A percentile compares a stretch with the other conserved stretches of the same genome.
Evolutionary conservation across 139 green algal species (phyloP).

Genomic region (Bryopsis sp.): DNA sequence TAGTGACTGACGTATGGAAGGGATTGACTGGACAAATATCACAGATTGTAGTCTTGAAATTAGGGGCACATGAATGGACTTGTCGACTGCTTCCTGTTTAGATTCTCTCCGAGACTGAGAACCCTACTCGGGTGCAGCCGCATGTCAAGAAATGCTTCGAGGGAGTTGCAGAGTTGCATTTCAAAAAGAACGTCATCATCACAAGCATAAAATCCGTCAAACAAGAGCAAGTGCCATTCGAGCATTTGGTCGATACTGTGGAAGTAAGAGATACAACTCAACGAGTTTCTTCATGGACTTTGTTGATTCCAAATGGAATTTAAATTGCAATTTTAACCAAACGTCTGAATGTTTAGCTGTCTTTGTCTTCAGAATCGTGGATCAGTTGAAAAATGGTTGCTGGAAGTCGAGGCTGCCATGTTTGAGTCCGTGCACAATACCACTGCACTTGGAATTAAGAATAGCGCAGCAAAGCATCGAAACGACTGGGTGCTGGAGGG

Average conservation of each 20-base stretch:
- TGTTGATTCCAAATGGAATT: too few species aligned
- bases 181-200: slow-evolving; percentile 41
- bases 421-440: slow-evolving; percentile 43
- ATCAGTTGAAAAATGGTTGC: slow-evolving; percentile 58
- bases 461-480: slow-evolving; percentile 29
- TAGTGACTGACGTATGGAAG: too few species aligned
- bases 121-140: slow-evolving; percentile 41
- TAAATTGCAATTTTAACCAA: not conserved
- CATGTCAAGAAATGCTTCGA: slow-evolving; percentile 54
- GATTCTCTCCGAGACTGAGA: too few species aligned
- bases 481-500: slow-evolving; percentile 47
- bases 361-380: slow-evolving; percentile 29
- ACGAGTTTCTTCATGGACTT: not conserved
- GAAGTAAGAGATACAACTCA: not conserved
- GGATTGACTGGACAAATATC: too few species aligned
- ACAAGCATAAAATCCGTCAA: slow-evolving; percentile 38
- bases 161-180: too few species aligned
- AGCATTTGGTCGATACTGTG: slow-evolving; percentile 34
- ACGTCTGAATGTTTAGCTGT: too few species aligned
- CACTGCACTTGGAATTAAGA: slow-evolving; percentile 23
- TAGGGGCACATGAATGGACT: too few species aligned
- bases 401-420: too few species aligned
- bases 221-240: too few species aligned
- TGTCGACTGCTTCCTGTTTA: slow-evolving; percentile 48
- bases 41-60: too few species aligned